Evolutionary conservation across 192 early-diverging fungal genomes (phyloP), one percentile per base, ranked within the genome.

Genomic region (Podila epigama): DNA sequence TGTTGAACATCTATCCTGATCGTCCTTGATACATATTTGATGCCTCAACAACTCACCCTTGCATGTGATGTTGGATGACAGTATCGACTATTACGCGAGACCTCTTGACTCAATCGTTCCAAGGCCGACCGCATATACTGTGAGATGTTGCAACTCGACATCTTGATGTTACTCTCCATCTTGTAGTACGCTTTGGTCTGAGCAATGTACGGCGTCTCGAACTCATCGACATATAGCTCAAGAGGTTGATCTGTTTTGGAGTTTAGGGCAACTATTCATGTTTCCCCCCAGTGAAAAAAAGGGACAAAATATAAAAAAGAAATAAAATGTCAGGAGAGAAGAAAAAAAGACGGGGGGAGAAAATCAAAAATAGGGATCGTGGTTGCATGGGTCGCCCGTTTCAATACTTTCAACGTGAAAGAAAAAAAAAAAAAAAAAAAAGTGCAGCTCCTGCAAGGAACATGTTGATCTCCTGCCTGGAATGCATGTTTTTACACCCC

Each of bases 171-270:
- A 8, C 93, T 88, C 64, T 93, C 94, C 5, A 73, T 58, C 36
- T 79, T 82, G 81, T 96, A 94, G 73, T 94, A 96, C 10, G 58
- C 60, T 50, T 82, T 82, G 0, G 91, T 92, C 32, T 88, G 79
- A 4, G 84, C 81, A 33, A 96, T 63, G 59, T 92, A 94, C 6
- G 87, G 84, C 41, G 73, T 73, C 77, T 96, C 94, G 75, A 92
- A 96, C 61, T 91, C 89, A 53, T 93, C 89, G 25, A 91, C 84
- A 62, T 96, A 96, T 27, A 93, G 66, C 44, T 86, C 83, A n/a
- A 91, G 72, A 15, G 86, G 87, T 33, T 92, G 83, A 25, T 90
- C 88, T 4, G 84, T 87, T 58, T 86, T 86, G 32, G 79, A 79
- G 66, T 89, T 89, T 15, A 92, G 59, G 29, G 87, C 75, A 28